These are phyloP conservation scores for Boechera stricta DNA, from an alignment of 345 rosid genomes.

Conservation along the genomic window DNA sequence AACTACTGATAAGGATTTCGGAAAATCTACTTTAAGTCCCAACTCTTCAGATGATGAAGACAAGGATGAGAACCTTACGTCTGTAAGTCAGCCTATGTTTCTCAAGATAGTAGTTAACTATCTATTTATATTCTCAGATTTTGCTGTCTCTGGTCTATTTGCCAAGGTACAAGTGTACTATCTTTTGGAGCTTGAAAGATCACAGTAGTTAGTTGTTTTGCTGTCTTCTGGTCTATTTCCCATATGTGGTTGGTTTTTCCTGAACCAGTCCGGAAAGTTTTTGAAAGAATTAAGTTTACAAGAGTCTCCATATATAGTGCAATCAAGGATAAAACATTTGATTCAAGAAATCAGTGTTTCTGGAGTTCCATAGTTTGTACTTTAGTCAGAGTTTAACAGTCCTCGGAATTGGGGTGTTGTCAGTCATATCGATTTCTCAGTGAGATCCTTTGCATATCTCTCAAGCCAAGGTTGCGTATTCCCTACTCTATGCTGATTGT, in stretches of 20 bases:
- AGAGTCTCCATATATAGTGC: not conserved
- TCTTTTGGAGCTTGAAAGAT: not conserved
- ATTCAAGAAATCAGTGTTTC: not conserved
- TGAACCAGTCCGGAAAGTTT: not conserved
- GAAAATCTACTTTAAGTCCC: slow-evolving; percentile 33
- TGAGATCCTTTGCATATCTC: not conserved
- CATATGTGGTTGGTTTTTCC: not conserved
- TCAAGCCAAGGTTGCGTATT: slow-evolving; percentile 6
- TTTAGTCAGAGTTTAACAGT: slow-evolving; percentile 1
- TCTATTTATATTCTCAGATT: not conserved
- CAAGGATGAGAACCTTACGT: slow-evolving; percentile 40
- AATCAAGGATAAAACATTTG: slow-evolving; percentile 9
- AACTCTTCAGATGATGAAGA: slow-evolving; percentile 49
- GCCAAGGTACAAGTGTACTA: not conserved
- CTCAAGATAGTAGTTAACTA: slow-evolving; percentile 23
- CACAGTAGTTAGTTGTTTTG: not conserved
- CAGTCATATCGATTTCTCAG: not conserved
- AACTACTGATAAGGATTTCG: slow-evolving; percentile 38
- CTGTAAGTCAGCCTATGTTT: slow-evolving; percentile 46
- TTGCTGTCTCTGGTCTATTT: slow-evolving; percentile 1
- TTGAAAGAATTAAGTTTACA: not conserved
- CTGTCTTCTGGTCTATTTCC: not conserved
- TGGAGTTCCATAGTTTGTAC: not conserved
- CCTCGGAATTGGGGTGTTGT: not conserved
- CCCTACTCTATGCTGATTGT: not conserved